Base-by-base conservation (phyloP, 495 filamentous ascomycete species). In the Platismatia glauca region DNA sequence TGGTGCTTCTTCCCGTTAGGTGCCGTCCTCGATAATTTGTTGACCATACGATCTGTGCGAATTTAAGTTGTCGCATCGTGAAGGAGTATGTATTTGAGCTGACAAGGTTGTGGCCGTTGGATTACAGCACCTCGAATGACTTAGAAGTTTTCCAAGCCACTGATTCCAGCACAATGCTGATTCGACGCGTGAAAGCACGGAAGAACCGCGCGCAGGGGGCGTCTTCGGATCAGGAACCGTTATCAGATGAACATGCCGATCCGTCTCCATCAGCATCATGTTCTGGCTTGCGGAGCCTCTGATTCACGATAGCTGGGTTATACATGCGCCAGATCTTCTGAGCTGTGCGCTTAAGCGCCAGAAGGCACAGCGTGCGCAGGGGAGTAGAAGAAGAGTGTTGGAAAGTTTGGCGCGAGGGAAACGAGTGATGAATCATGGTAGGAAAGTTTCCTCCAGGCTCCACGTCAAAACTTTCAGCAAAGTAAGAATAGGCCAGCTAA, bases 321-420 rank as follows among this genome's bases (percentile, higher is more conserved):
- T 61, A 24, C 35, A 50, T 55, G 46, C 59, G 59, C 59, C 52
- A 41, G 41, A 29, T 55, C 29, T 39, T 38, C 59, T 60, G 18
- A 53, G 59, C 35, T 61, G 59, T 52, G 59, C 59, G 52, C 44
- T 61, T 61, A 55, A 55, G 59, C 59, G 59, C 59, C 39, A 53
- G 22, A 37, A 52, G 35, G 20, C 9, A 55, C 34, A 33, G 24
- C n/a, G 35, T 31, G 34, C 46, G 50, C 31, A 50, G 39, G 12
- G 15, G 48, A 29, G 48, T 1, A 31, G 7, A 12, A 31, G n/a
- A n/a, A n/a, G n/a, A n/a, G n/a, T n/a, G n/a, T 41, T 12, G 33
- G 48, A 55, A 12, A 20, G 34, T 52, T 27, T 29, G 13, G 48
- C 48, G 48, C 48, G 27, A 52, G 31, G 27, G 18, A 31, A 5